These are phyloP conservation scores for Sindora glabra DNA, from an alignment of 306 rosid species.

Conservation along the genomic window DNA sequence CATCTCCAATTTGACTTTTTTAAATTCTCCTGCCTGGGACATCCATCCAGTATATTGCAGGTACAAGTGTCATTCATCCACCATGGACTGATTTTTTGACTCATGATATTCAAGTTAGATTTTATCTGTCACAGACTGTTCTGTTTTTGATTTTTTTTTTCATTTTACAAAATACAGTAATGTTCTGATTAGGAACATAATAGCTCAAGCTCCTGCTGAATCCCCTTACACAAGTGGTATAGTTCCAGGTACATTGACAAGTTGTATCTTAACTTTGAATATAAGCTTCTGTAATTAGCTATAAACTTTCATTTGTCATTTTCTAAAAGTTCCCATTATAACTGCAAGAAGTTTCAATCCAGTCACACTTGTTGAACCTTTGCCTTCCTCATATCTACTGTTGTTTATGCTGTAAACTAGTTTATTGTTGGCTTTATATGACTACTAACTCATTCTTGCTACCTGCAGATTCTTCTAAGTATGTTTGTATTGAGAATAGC, in stretches of 20 bases:
- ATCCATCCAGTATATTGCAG: constrained; percentile 75
- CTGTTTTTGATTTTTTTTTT: not conserved
- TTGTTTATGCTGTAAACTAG: too few relatives aligned
- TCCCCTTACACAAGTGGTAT: constrained; percentile 61
- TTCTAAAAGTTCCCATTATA: too few relatives aligned
- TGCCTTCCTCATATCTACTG: too few relatives aligned
- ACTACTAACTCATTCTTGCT: too few relatives aligned
- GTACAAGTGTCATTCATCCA: constrained; percentile 19
- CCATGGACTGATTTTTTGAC: not conserved
- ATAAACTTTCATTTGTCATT: too few relatives aligned
- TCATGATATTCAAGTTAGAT: not conserved
- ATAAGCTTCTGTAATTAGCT: too few relatives aligned
- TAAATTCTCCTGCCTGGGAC: constrained; percentile 61
- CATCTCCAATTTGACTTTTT: constrained; percentile 54
- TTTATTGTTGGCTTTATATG: too few relatives aligned
- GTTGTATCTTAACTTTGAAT: too few relatives aligned
- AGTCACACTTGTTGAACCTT: too few relatives aligned
- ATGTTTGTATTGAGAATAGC: constrained; percentile 86
- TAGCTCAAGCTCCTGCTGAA: constrained; percentile 35
- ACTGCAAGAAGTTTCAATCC: too few relatives aligned
- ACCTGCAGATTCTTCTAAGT: constrained; percentile 78
- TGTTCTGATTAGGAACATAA: constrained; percentile 40
- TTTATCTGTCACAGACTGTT: not conserved
- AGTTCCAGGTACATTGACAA: constrained; percentile 44
- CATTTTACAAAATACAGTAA: constrained; percentile 35